Base-by-base conservation (phyloP, 805 yeast species). In the Wickerhamiella lipophila region DNA sequence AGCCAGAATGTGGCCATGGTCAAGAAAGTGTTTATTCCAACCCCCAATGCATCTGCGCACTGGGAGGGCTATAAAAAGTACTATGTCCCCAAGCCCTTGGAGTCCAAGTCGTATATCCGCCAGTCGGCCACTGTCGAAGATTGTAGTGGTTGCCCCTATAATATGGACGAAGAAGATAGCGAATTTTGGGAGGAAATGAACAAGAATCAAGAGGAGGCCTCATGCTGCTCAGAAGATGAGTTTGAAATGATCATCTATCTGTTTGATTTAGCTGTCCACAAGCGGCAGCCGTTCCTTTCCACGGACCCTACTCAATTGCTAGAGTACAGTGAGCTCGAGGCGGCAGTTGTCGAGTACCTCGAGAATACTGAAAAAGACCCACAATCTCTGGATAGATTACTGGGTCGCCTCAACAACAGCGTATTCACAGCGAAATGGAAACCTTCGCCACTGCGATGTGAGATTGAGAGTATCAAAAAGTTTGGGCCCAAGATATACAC, bases 91-190 rank as follows among this genome's bases (percentile, higher is more conserved):
- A 65, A 69, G 21, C 89, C 83, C 64, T 63, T 63, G 3, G 80
- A 78, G 53, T 95, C 97, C 0, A 77, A 77, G 18, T 71, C 83
- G 9, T 89, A 87, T 62, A 83, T 92, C 50, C 81, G 86, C 57
- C 84, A 84, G 57, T 83, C 94, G 38, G 94, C 95, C 4, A 89
- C 96, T 0, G 92, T 89, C n/a, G 97, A 92, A 60, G 97, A 92
- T 62, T 83, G 94, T 19, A 72, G 78, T 16, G 96, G 96, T 0
- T 78, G 82, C 42, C 78, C 78, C 16, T 92, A 88, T 65, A 80
- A 80, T 64, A 77, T 92, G 83, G 97, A 92, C 65, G 97, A 89
- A 63, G 72, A 58, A 6, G 98, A 92, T 65, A 94, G 79, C 29
- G 76, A 64, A 50, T 89, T 81, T 59, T 65, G 86, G 45, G 72